These are phyloP conservation scores for Asterophora lycoperdoides DNA, from an alignment of 768 basidiomycete genomes.

Conservation along the genomic window DNA sequence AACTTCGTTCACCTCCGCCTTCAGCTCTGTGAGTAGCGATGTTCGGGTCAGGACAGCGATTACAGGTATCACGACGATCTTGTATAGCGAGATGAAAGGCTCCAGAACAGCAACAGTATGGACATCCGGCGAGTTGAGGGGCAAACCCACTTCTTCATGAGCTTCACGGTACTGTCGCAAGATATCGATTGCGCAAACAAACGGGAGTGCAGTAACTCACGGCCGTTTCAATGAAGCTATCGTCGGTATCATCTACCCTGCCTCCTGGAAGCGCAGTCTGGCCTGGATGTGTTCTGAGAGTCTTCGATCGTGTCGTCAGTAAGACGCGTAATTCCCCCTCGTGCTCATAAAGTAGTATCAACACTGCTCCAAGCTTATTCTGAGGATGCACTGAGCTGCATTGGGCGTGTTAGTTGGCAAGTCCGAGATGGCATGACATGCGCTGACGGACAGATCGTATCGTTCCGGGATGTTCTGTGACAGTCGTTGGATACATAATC, in stretches of 20 bases:
- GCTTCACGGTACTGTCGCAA: conserved; percentile 70
- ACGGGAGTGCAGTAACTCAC: conserved; percentile 32
- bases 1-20: conserved; percentile 64
- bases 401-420: conserved; percentile 13
- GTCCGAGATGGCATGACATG: conserved; percentile 9
- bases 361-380: conserved; percentile 65
- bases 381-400: conserved; percentile 29
- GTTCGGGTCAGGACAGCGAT: conserved; percentile 62
- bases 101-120: conserved; percentile 58
- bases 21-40: conserved; percentile 46
- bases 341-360: conserved; percentile 76
- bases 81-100: conserved; percentile 64
- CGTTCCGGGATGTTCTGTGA: conserved; percentile 25
- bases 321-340: conserved; percentile 66
- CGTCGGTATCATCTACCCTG: conserved; percentile 65
- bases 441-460: conserved; percentile 51
- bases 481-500: conserved; percentile 39
- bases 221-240: conserved; percentile 62
- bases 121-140: conserved; percentile 50
- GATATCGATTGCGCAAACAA: not conserved
- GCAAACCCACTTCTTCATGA: conserved; percentile 76
- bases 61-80: conserved; percentile 74
- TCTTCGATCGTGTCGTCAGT: conserved; percentile 81
- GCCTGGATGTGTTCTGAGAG: conserved; percentile 69
- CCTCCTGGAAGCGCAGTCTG: conserved; percentile 85